Conservation (phyloP, 2,329 filamentous ascomycete genomes). For the Fusarium pilosicola region DNA sequence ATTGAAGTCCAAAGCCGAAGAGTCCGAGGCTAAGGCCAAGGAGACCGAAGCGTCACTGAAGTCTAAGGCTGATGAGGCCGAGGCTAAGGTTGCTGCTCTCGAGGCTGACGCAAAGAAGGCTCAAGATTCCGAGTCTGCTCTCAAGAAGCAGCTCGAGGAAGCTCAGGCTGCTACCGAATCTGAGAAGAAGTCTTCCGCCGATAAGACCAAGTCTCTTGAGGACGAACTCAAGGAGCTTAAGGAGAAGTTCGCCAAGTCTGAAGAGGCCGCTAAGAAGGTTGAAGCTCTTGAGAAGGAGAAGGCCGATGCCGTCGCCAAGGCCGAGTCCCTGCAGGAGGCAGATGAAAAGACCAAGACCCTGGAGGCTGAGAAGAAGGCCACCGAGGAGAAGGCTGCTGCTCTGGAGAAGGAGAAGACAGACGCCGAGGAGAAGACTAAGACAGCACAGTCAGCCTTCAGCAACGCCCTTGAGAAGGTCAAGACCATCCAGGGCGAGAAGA, state of each 20-base stretch:
- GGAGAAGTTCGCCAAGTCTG: constrained; percentile 31
- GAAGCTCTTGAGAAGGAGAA: constrained; percentile 31
- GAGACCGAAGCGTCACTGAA: constrained; percentile 34
- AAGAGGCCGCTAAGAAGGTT: constrained; percentile 19
- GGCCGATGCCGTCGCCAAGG: constrained; percentile 20
- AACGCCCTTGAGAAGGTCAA: constrained; percentile 22
- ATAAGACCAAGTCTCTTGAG: constrained; percentile 33
- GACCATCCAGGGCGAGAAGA: constrained; percentile 28
- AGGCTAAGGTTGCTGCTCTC: constrained; percentile 12
- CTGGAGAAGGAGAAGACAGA: constrained; percentile 22
- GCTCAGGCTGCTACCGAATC: constrained; percentile 29
- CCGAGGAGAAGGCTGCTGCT: background rate
- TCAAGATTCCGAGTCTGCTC: constrained; percentile 13
- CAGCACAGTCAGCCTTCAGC: constrained; percentile 21
- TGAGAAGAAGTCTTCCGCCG: constrained; percentile 27
- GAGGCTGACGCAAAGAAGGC: constrained; percentile 15
- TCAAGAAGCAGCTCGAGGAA: constrained; percentile 36
- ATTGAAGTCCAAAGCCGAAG: constrained; percentile 36
- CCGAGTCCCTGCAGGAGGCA: constrained; percentile 6
- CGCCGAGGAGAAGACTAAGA: constrained; percentile 30
- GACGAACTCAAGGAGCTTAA: constrained; percentile 32
- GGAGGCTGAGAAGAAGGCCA: constrained; percentile 13
- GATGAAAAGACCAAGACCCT: constrained; percentile 15
- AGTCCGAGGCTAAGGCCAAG: constrained; percentile 30
- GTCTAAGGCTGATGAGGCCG: constrained; percentile 13